Evolutionary conservation across 1,284 basidiomycete genomes (phyloP).

Genomic region (Tausonia pullulans): DNA sequence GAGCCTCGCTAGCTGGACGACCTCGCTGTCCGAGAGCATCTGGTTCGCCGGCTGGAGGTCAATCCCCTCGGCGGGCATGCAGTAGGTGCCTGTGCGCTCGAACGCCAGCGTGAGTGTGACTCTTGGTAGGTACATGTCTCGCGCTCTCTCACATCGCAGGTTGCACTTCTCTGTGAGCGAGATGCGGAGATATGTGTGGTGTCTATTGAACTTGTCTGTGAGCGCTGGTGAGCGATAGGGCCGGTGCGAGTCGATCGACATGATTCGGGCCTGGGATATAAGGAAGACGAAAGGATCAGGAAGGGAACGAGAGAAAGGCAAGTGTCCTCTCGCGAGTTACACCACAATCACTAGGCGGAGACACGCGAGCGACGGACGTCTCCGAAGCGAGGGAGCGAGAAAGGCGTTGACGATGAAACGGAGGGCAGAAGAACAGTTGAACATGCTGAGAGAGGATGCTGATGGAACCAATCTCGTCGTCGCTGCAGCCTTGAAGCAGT

Average conservation of each 20-base stretch:
- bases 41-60: conserved; percentile 57
- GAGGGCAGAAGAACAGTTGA: too few species aligned
- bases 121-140: conserved; percentile 50
- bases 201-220: conserved; percentile 51
- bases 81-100: conserved; percentile 78
- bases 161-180: conserved; percentile 80
- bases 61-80: conserved; percentile 75
- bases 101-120: conserved; percentile 74
- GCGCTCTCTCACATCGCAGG: conserved; percentile 45
- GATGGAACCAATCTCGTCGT: too few species aligned
- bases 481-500: too few species aligned
- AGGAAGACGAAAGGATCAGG: neutral
- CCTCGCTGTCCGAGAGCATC: conserved; percentile 62
- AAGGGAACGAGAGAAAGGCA: too few species aligned
- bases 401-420: too few species aligned
- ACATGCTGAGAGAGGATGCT: too few species aligned
- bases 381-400: neutral
- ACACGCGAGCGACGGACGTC: neutral
- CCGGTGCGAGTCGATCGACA: neutral
- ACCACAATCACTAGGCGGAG: too few species aligned
- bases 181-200: conserved; percentile 72
- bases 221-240: conserved; percentile 20
- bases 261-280: neutral
- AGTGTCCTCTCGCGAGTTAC: neutral
- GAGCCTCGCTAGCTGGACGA: conserved; percentile 58